Conservation (phyloP, 805 yeast species). For the Ogataea ganodermae region DNA sequence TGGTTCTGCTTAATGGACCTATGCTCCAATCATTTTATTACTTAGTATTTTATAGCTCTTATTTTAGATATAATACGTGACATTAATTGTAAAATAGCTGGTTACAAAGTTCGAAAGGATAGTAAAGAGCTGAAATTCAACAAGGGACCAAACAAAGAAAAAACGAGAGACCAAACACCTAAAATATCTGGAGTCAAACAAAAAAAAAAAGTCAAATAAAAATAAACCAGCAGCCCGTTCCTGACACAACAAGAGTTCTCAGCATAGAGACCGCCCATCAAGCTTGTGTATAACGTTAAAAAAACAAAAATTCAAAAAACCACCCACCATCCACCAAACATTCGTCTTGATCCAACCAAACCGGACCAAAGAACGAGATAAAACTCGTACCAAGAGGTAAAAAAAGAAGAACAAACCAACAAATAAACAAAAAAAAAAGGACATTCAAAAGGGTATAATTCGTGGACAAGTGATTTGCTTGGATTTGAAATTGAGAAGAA, state of each 20-base stretch:
- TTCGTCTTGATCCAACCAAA: background rate
- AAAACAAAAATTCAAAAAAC: background rate
- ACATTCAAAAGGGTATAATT: conserved; percentile 6
- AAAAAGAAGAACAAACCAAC: background rate
- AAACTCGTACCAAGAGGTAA: background rate
- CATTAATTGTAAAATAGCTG: background rate
- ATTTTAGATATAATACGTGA: conserved; percentile 1
- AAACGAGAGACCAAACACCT: background rate
- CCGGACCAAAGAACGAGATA: background rate
- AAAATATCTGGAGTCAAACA: too few species aligned
- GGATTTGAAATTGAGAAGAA: too few species aligned
- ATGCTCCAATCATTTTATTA: background rate
- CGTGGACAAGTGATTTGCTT: too few species aligned
- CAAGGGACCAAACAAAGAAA: background rate
- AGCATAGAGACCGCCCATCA: background rate
- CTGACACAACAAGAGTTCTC: conserved; percentile 8
- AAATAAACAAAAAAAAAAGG: background rate
- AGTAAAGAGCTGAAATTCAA: conserved; percentile 6
- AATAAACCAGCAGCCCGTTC: conserved; percentile 15
- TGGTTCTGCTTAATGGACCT: background rate
- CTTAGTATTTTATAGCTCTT: conserved; percentile 1
- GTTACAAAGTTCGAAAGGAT: conserved; percentile 1
- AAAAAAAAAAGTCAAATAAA: background rate
- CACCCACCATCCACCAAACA: conserved; percentile 1
- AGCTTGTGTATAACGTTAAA: background rate